Evolutionary conservation across 441 rosid species (phyloP), one percentile per base, ranked within the genome.

Genomic region (Eruca vesicaria): DNA sequence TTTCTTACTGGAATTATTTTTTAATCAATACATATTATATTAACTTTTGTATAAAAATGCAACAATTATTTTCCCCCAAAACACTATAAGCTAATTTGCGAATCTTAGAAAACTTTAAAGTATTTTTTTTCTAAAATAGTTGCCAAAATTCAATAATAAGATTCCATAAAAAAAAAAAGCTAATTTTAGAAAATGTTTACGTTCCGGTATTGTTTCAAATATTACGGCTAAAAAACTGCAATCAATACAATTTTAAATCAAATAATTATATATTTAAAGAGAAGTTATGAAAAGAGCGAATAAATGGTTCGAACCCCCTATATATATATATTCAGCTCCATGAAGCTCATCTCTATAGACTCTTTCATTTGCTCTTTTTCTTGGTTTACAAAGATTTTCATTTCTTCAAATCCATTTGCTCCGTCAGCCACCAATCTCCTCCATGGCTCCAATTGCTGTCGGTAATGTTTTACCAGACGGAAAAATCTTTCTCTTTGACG

Each of bases 381-480:
- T 57, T 57, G 14, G n/a, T 57, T 16, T 56, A 26, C 61, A 11
- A 23, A 10, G 32, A 56, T 23, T 56, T 23, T 23, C 29, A 21
- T 55, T 55, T 55, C 31, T 55, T 55, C 61, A 56, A 56, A 56
- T 55, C 59, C 32, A 20, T 57, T 57, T 26, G 5, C 18, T 29
- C 63, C 63, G n/a, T 58, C 36, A 15, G 36, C 19, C 63, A 5
- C 78, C 16, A 16, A 14, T 31, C 21, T 6, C 78, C 10, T 7
- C 31, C 2, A 95, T 95, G 99, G 97, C 99, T 68, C 98, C 98
- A 55, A 89, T 95, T 8, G 84, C 92, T 0, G 90, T 81, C 2
- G 96, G 92, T 8, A 90, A 82, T 53, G 58, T 80, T 32, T 64
- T 93, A 9, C 98, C 98, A 8, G 96, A 95, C 15, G 99, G 97